Evolutionary conservation across 2,329 filamentous ascomycete genomes (phyloP).

Genomic region (Huntiella bhutanensis): DNA sequence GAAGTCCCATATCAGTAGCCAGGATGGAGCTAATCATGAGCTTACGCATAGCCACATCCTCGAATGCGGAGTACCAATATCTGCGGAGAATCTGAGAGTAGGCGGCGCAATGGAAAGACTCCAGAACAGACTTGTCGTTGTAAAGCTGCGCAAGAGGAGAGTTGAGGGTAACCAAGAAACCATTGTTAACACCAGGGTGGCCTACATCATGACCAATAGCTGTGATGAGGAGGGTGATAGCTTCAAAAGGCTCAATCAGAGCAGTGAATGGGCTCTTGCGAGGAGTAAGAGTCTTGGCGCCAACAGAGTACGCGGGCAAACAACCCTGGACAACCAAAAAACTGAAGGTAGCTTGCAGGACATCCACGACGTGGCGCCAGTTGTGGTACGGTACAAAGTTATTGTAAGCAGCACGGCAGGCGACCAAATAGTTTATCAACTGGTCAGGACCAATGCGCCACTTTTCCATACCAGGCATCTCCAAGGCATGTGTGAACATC

Average conservation of each 20-base stretch:
- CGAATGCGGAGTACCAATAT: slow-evolving; percentile 73
- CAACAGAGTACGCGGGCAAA: slow-evolving; percentile 44
- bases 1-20: slow-evolving; percentile 90
- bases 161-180: slow-evolving; percentile 80
- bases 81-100: slow-evolving; percentile 89
- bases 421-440: slow-evolving; percentile 67
- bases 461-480: slow-evolving; percentile 58
- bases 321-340: slow-evolving; percentile 69
- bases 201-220: slow-evolving; percentile 98
- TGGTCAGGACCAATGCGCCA: slow-evolving; percentile 69
- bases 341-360: slow-evolving; percentile 80
- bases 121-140: slow-evolving; percentile 89
- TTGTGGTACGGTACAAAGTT: slow-evolving; percentile 95
- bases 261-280: slow-evolving; percentile 48
- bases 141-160: slow-evolving; percentile 87
- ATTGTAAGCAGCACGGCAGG: slow-evolving; percentile 87
- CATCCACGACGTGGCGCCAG: slow-evolving; percentile 91
- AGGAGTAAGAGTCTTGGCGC: slow-evolving; percentile 15
- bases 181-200: slow-evolving; percentile 94
- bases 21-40: slow-evolving; percentile 96
- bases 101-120: slow-evolving; percentile 93
- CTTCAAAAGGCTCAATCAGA: slow-evolving; percentile 71
- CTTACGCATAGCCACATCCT: slow-evolving; percentile 60
- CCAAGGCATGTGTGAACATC: slow-evolving; percentile 79
- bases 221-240: slow-evolving; percentile 72